Conservation (phyloP, 1,284 basidiomycete species). For the Leccinum subrobustum region DNA sequence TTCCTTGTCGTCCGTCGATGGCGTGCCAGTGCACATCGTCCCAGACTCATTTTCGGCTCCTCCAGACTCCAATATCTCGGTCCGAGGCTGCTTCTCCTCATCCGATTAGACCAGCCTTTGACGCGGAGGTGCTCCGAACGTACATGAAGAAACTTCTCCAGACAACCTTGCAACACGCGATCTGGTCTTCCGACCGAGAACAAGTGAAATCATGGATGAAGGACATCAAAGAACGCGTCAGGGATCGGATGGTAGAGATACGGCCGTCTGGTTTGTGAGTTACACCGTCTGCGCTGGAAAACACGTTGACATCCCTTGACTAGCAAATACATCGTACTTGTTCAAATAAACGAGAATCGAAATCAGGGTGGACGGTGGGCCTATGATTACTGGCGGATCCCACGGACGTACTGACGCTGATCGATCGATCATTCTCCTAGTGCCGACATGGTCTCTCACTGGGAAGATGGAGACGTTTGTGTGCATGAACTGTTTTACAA, state of each 20-base stretch:
- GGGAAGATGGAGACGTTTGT: conserved; percentile 34
- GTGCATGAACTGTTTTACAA: conserved; percentile 34
- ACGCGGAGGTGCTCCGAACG: conserved; percentile 64
- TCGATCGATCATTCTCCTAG: conserved; percentile 25
- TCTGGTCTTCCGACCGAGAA: conserved; percentile 71
- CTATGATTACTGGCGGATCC: conserved; percentile 1
- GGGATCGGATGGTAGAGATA: conserved; percentile 79
- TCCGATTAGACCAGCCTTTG: conserved; percentile 52
- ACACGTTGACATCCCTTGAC: conserved; percentile 19
- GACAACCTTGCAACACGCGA: conserved; percentile 57
- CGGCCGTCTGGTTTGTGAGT: conserved; percentile 78
- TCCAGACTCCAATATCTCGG: conserved; percentile 32
- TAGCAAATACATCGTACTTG: conserved; percentile 82
- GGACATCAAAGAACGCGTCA: conserved; percentile 77
- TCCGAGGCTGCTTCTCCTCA: conserved; percentile 34
- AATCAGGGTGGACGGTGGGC: conserved; percentile 76
- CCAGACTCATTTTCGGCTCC: conserved; percentile 21
- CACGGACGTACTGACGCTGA: conserved; percentile 9
- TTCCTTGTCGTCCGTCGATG: conserved; percentile 19
- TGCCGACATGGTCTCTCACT: conserved; percentile 37
- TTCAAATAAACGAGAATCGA: conserved; percentile 77
- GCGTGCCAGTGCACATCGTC: neutral
- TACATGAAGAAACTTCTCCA: conserved; percentile 80
- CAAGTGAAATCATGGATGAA: conserved; percentile 75
- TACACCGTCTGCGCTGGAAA: neutral